A percentile compares a stretch with the other conserved stretches of the same genome.
These are phyloP conservation scores for Pyrenochaeta sp. DNA, from an alignment of 2,329 filamentous ascomycete genomes.

Conservation along the genomic window DNA sequence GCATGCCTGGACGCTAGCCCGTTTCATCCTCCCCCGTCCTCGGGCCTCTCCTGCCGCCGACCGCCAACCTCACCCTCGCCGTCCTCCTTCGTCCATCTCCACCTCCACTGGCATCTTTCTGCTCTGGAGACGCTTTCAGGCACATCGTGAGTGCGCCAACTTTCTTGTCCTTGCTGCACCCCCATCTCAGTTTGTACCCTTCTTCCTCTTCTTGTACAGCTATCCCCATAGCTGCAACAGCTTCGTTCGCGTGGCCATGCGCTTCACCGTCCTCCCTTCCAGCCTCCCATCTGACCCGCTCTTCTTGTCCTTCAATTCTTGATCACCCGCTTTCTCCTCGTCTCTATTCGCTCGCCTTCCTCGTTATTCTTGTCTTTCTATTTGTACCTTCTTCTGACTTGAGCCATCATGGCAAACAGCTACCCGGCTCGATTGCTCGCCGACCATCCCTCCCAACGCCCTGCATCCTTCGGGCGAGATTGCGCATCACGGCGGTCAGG, in stretches of 20 bases:
- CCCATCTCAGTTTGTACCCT: constrained; percentile 41
- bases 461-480: constrained; percentile 34
- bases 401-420: constrained; percentile 54
- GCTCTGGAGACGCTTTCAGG: constrained; percentile 33
- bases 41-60: constrained; percentile 22
- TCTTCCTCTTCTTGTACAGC: constrained; percentile 37
- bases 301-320: constrained; percentile 40
- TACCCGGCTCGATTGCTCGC: constrained; percentile 39
- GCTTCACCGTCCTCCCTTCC: constrained; percentile 38
- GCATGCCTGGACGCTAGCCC: constrained; percentile 25
- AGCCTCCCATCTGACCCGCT: constrained; percentile 41
- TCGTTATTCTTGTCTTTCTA: constrained; percentile 39
- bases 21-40: constrained; percentile 27
- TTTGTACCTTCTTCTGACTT: constrained; percentile 50
- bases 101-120: constrained; percentile 30
- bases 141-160: constrained; percentile 50
- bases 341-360: constrained; percentile 35
- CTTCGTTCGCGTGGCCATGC: constrained; percentile 41
- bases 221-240: constrained; percentile 40
- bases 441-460: constrained; percentile 29
- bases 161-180: constrained; percentile 35
- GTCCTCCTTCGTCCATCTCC: constrained; percentile 33
- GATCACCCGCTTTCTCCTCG: constrained; percentile 21
- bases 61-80: constrained; percentile 30
- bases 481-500: constrained; percentile 24